A percentile compares a stretch with the other conserved stretches of the same genome.
phyloP scores from a whole-genome alignment of 495 filamentous ascomycete species.

The Penicillium robsamsonii region DNA sequence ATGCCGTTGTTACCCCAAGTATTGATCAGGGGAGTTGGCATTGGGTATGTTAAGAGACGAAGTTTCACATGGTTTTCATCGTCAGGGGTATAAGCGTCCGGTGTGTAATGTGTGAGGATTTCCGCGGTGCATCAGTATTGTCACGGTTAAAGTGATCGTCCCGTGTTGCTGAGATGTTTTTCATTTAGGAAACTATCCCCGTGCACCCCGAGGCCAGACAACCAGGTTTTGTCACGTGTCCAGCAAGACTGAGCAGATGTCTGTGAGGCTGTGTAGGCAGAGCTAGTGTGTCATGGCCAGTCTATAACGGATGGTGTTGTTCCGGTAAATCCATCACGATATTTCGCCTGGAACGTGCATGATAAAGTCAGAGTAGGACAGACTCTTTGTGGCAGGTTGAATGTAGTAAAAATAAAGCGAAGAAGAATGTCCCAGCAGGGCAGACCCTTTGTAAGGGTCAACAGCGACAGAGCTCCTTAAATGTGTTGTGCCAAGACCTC shows the following conservation, averaged over 20 bases:
- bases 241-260: background rate
- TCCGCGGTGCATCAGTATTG: background rate
- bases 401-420: background rate
- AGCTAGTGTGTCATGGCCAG: background rate
- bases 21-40: background rate
- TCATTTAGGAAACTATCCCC: constrained; percentile 1
- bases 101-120: background rate
- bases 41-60: background rate
- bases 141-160: constrained; percentile 7
- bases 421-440: background rate
- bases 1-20: background rate
- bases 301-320: background rate
- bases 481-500: constrained; percentile 34
- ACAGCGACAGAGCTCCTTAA: constrained; percentile 21
- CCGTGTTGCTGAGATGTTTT: constrained; percentile 5
- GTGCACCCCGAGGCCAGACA: background rate
- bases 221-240: background rate
- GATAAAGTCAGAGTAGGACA: too few species aligned
- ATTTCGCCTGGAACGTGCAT: background rate
- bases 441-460: constrained; percentile 1
- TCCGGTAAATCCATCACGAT: background rate
- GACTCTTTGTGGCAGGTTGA: background rate
- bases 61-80: background rate
- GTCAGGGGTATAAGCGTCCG: background rate
- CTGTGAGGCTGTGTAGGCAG: background rate